Evolutionary conservation across 2,329 filamentous ascomycete species (phyloP).

Genomic region (Diplocarpon rosae): DNA sequence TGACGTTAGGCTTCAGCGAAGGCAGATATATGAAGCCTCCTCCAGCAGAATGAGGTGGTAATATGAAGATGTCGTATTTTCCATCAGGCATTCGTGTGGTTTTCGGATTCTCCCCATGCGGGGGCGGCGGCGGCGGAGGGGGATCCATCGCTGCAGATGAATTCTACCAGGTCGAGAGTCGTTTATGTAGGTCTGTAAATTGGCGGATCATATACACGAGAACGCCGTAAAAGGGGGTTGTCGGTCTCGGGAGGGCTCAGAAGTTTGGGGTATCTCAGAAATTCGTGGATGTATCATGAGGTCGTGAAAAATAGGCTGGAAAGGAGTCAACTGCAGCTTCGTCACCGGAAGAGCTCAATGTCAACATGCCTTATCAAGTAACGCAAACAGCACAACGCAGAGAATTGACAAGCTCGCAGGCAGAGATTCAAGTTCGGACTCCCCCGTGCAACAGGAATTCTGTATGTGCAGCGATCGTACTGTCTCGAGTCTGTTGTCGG

Average conservation of each 20-base stretch:
- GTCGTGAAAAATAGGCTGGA: constrained; percentile 16
- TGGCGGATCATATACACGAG: constrained; percentile 1
- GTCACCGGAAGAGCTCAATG: constrained; percentile 1
- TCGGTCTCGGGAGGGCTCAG: constrained; percentile 2
- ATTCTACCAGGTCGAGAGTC: constrained; percentile 5
- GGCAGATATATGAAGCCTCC: constrained; percentile 91
- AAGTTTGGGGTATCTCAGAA: constrained; percentile 13
- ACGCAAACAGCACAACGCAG: constrained; percentile 4
- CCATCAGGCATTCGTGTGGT: constrained; percentile 66
- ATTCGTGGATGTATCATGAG: constrained; percentile 17
- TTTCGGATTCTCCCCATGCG: constrained; percentile 70
- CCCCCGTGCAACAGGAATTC: constrained; percentile 1
- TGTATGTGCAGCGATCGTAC: constrained; percentile 1
- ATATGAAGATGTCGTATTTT: constrained; percentile 95
- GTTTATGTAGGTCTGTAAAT: constrained; percentile 4
- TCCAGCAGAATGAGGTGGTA: constrained; percentile 82
- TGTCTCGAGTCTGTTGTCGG: background rate
- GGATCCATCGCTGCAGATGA: constrained; percentile 31
- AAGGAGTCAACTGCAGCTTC: background rate
- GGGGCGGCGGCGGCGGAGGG: constrained; percentile 73
- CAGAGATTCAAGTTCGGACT: constrained; percentile 1
- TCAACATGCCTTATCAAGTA: constrained; percentile 5
- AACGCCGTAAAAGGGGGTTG: background rate
- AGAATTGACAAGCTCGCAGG: constrained; percentile 5
- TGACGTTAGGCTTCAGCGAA: constrained; percentile 72